Evolutionary conservation across 345 rosid species (phyloP).

Genomic region (Rhizophora mangle): DNA sequence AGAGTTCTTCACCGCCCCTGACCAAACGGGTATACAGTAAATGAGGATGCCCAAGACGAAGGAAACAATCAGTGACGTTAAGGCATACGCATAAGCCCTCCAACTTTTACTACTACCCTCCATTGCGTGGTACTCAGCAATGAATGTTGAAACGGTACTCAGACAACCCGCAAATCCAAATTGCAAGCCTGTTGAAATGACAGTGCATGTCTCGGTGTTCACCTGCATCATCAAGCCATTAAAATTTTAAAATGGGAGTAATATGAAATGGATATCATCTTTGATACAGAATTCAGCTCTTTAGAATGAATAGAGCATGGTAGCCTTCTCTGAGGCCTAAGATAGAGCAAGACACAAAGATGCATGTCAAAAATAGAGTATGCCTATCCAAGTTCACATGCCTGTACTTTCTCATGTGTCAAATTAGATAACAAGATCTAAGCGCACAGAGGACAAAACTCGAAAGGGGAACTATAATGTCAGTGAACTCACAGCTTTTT

Average conservation of each 20-base stretch:
- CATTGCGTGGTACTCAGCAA: slow-evolving; percentile 90
- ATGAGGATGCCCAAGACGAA: slow-evolving; percentile 52
- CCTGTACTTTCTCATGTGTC: slow-evolving; percentile 14
- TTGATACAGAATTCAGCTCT: neutral
- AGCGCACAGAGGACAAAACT: slow-evolving; percentile 47
- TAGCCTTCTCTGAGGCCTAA: neutral
- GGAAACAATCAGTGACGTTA: slow-evolving; percentile 41
- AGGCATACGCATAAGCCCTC: slow-evolving; percentile 76
- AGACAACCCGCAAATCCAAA: slow-evolving; percentile 81
- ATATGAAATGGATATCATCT: neutral
- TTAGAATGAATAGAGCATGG: neutral
- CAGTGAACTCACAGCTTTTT: slow-evolving; percentile 58
- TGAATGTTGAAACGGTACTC: slow-evolving; percentile 84
- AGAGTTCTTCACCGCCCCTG: slow-evolving; percentile 20
- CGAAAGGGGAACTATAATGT: slow-evolving; percentile 18
- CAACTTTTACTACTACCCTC: slow-evolving; percentile 56
- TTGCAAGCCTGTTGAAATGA: slow-evolving; percentile 54
- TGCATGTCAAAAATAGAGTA: slow-evolving; percentile 19
- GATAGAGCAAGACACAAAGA: neutral
- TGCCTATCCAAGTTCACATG: too few species aligned
- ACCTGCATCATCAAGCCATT: slow-evolving; percentile 41
- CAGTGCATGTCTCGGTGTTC: slow-evolving; percentile 41
- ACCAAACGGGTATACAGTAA: slow-evolving; percentile 62
- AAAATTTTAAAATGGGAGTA: neutral
- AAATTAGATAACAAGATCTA: slow-evolving; percentile 75